These are phyloP conservation scores for Tylopilus plumbeoviolaceoides DNA, from an alignment of 768 basidiomycete genomes.

Conservation along the genomic window DNA sequence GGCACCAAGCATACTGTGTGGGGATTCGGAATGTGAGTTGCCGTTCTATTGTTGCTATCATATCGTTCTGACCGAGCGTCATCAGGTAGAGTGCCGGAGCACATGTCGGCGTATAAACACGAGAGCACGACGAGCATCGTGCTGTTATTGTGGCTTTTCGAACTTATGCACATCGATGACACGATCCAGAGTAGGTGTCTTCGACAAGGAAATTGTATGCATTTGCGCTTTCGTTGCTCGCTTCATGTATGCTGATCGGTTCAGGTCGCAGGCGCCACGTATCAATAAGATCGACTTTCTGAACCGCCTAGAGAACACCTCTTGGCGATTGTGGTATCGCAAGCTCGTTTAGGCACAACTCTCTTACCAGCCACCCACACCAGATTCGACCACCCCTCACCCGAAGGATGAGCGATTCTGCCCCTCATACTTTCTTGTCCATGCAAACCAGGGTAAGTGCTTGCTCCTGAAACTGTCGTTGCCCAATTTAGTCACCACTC, in stretches of 20 bases:
- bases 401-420: constrained; percentile 18
- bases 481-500: constrained; percentile 14
- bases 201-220: constrained; percentile 89
- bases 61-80: background rate
- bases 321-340: constrained; percentile 81
- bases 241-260: background rate
- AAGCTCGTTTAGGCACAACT: constrained; percentile 43
- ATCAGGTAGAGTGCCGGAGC: constrained; percentile 77
- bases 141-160: constrained; percentile 93
- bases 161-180: constrained; percentile 94
- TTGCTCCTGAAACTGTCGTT: constrained; percentile 7
- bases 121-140: no score
- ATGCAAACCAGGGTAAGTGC: constrained; percentile 11
- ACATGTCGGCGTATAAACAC: constrained; percentile 87
- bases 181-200: constrained; percentile 98
- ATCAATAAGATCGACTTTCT: constrained; percentile 93
- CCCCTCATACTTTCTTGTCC: constrained; percentile 27
- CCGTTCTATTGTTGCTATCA: background rate
- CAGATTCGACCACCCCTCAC: constrained; percentile 20
- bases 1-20: constrained; percentile 74
- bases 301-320: constrained; percentile 85
- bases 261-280: constrained; percentile 57
- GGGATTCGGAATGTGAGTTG: constrained; percentile 70
- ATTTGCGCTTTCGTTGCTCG: background rate
- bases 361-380: constrained; percentile 26